Percentiles rank a stretch among this genome's conserved stretches.
Conservation (phyloP, 2,329 filamentous ascomycete species). For the Aspergillus sclerotialis region DNA sequence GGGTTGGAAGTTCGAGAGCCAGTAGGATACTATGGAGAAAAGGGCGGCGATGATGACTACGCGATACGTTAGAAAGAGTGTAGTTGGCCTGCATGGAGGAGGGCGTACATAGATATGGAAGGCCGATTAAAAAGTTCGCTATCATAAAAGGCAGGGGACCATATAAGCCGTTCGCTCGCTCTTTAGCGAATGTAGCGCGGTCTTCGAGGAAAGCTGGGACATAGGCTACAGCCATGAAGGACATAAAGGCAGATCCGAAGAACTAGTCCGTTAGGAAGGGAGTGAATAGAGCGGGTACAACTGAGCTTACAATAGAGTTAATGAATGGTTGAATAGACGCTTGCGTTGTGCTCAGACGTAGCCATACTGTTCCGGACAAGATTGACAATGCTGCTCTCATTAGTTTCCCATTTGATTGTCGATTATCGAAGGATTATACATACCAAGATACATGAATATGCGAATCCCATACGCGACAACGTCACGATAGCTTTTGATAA, state of each 20-base stretch:
- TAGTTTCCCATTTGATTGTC: too few relatives aligned
- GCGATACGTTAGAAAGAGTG: slow-evolving; percentile 6
- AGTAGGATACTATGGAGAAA: slow-evolving; percentile 72
- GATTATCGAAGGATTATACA: too few relatives aligned
- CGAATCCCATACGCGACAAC: slow-evolving; percentile 78
- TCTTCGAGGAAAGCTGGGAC: slow-evolving; percentile 80
- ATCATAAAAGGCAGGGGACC: slow-evolving; percentile 65
- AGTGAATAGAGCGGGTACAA: neutral
- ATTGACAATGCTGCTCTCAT: slow-evolving; percentile 57
- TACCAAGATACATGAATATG: slow-evolving; percentile 70
- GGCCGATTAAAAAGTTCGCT: slow-evolving; percentile 73
- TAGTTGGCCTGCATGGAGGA: neutral
- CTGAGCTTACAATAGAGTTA: slow-evolving; percentile 61
- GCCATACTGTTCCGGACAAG: slow-evolving; percentile 84
- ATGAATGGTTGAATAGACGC: slow-evolving; percentile 71
- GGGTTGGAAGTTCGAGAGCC: slow-evolving; percentile 68
- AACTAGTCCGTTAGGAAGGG: slow-evolving; percentile 41
- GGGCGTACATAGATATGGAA: slow-evolving; percentile 64
- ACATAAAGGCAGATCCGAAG: slow-evolving; percentile 69
- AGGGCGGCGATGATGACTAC: slow-evolving; percentile 63
- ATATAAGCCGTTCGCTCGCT: slow-evolving; percentile 75
- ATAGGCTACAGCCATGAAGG: slow-evolving; percentile 78
- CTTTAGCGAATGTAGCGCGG: slow-evolving; percentile 63
- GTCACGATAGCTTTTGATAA: slow-evolving; percentile 79
- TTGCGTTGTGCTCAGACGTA: slow-evolving; percentile 62